A percentile compares a stretch with the other conserved stretches of the same genome.
These are phyloP conservation scores for Emericellopsis terricola DNA, from an alignment of 495 filamentous ascomycete genomes.

Conservation along the genomic window DNA sequence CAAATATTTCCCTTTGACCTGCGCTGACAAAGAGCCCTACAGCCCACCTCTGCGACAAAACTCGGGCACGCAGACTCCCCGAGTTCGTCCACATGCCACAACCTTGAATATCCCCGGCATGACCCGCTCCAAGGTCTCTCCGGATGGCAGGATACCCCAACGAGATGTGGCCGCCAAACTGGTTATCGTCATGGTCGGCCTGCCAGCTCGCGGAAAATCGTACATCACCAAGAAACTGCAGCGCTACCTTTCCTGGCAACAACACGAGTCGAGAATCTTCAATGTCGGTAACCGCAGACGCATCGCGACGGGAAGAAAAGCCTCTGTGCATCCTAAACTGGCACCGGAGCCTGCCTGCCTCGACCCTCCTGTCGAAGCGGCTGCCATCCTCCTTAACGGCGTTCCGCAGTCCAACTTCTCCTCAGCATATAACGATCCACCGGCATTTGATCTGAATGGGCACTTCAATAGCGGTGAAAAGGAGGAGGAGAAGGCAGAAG, in stretches of 20 bases:
- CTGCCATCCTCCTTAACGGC: conserved; percentile 31
- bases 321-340: conserved; percentile 2
- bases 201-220: conserved; percentile 88
- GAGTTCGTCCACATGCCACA: conserved; percentile 53
- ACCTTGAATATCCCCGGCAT: conserved; percentile 75
- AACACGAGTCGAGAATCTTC: conserved; percentile 89
- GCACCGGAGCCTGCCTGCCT: conserved; percentile 3
- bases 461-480: background rate
- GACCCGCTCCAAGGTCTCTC: conserved; percentile 84
- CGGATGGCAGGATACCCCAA: conserved; percentile 81
- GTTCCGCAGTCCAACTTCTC: conserved; percentile 6
- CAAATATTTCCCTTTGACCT: too few relatives aligned
- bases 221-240: conserved; percentile 98
- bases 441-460: conserved; percentile 15
- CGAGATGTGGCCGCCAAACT: conserved; percentile 88
- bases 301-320: conserved; percentile 42
- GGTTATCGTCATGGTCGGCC: conserved; percentile 94
- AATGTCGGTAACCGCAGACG: conserved; percentile 88
- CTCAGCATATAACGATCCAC: conserved; percentile 13
- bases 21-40: background rate
- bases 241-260: conserved; percentile 89
- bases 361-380: conserved; percentile 22
- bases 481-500: conserved; percentile 22
- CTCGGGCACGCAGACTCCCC: conserved; percentile 41
- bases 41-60: conserved; percentile 38